These are phyloP conservation scores for Tremella fuciformis DNA, from an alignment of 768 basidiomycete genomes.

Conservation along the genomic window DNA sequence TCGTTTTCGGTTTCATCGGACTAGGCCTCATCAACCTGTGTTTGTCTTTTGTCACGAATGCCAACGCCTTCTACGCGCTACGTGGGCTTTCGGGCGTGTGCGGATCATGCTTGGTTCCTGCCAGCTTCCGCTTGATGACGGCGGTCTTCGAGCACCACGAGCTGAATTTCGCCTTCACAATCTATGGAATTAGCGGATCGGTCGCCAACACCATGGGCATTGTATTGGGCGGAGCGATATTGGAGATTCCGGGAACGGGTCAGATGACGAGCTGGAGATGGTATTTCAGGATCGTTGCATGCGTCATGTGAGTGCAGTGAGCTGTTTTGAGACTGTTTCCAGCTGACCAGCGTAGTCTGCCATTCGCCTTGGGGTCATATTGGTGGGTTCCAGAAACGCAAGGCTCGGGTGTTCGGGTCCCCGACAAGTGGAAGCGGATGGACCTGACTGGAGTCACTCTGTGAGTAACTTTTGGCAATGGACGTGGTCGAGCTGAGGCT, in stretches of 20 bases:
- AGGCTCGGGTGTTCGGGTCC: neutral
- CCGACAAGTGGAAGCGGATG: slow-evolving; percentile 21
- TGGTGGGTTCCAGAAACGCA: slow-evolving; percentile 20
- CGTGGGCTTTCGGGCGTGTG: slow-evolving; percentile 35
- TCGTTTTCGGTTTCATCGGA: slow-evolving; percentile 27
- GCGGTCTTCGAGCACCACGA: slow-evolving; percentile 29
- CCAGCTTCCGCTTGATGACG: slow-evolving; percentile 29
- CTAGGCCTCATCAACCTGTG: slow-evolving; percentile 28
- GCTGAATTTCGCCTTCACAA: slow-evolving; percentile 21
- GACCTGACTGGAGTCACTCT: slow-evolving; percentile 15
- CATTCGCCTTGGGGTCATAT: slow-evolving; percentile 15
- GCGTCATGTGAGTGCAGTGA: too few relatives aligned
- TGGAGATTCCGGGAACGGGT: slow-evolving; percentile 18
- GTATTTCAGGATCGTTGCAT: slow-evolving; percentile 26
- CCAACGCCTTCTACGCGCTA: slow-evolving; percentile 35
- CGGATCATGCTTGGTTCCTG: slow-evolving; percentile 26
- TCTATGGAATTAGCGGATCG: slow-evolving; percentile 25
- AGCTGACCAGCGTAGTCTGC: too few relatives aligned
- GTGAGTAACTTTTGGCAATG: too few relatives aligned
- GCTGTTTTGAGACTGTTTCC: too few relatives aligned
- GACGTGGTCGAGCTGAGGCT: too few relatives aligned
- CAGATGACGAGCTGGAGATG: slow-evolving; percentile 40
- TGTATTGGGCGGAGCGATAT: slow-evolving; percentile 25
- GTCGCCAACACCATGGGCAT: slow-evolving; percentile 24
- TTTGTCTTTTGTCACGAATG: slow-evolving; percentile 27